These are phyloP conservation scores for Geotrichum bryndzae DNA, from an alignment of 1,139 yeast genomes.

Conservation along the genomic window DNA sequence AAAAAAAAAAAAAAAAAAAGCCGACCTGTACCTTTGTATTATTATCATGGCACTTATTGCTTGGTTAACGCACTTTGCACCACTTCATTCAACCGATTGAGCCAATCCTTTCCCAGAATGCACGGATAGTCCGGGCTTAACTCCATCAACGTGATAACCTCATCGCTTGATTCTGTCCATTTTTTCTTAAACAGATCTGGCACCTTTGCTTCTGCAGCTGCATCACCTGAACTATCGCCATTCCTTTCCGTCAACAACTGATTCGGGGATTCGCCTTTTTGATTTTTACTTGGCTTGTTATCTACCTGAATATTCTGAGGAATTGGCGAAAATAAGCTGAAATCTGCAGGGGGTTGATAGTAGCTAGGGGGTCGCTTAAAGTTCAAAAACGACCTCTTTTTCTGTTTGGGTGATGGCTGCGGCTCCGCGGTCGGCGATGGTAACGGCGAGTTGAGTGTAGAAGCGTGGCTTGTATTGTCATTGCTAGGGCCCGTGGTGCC, in stretches of 20 bases:
- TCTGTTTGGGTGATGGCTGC: not conserved
- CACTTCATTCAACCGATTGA: not conserved
- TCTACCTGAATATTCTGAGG: not conserved
- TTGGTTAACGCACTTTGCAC: not conserved
- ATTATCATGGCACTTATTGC: too few relatives aligned
- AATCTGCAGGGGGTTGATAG: not conserved
- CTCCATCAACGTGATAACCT: constrained; percentile 5
- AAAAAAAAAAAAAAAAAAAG: not conserved
- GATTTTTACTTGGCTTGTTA: not conserved
- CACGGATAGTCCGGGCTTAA: not conserved
- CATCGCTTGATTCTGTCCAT: constrained; percentile 7
- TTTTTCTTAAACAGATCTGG: not conserved
- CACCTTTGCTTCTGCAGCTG: not conserved
- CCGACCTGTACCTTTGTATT: too few relatives aligned
- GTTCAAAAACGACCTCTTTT: not conserved
- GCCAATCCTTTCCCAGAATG: constrained; percentile 7
- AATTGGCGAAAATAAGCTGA: not conserved
- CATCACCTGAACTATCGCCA: not conserved
- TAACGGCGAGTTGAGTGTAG: not conserved
- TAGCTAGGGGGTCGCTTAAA: not conserved
- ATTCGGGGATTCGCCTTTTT: not conserved
- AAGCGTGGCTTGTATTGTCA: not conserved
- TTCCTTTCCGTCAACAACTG: not conserved
- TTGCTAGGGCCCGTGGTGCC: too few relatives aligned
- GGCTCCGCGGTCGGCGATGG: not conserved